phyloP scores from a whole-genome alignment of 257 asterid species.

The Plantago major region DNA sequence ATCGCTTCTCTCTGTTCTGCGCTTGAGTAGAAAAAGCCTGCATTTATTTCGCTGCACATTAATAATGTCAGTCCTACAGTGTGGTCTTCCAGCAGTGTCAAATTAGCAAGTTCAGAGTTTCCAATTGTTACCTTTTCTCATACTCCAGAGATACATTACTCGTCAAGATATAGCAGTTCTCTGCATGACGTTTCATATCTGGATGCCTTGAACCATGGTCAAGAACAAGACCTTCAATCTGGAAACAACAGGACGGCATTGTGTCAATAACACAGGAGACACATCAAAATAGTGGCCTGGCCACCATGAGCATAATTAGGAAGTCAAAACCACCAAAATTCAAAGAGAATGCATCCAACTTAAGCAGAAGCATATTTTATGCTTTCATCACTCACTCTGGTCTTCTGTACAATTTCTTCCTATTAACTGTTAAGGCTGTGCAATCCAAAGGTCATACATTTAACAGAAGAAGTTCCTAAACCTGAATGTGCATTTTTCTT shows the following conservation, averaged over 20 bases:
- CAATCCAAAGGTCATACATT: neutral
- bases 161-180: conserved; percentile 82
- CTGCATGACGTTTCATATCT: conserved; percentile 98
- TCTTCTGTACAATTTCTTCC: neutral
- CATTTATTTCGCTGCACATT: conserved; percentile 79
- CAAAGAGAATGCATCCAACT: neutral
- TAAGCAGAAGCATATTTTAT: neutral
- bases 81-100: neutral
- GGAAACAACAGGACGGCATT: conserved; percentile 20
- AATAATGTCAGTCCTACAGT: conserved; percentile 35
- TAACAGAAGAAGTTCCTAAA: neutral
- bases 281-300: conserved; percentile 1
- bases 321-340: neutral
- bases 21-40: conserved; percentile 94
- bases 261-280: neutral
- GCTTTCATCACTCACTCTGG: neutral
- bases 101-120: conserved; percentile 11
- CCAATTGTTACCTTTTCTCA: conserved; percentile 74
- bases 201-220: conserved; percentile 99
- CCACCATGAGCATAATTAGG: conserved; percentile 8
- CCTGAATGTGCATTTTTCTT: neutral
- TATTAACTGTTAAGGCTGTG: neutral
- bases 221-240: conserved; percentile 99
- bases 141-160: conserved; percentile 90
- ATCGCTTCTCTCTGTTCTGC: conserved; percentile 98